Evolutionary conservation across 345 rosid genomes (phyloP).

Genomic region (Erucastrum elatum): DNA sequence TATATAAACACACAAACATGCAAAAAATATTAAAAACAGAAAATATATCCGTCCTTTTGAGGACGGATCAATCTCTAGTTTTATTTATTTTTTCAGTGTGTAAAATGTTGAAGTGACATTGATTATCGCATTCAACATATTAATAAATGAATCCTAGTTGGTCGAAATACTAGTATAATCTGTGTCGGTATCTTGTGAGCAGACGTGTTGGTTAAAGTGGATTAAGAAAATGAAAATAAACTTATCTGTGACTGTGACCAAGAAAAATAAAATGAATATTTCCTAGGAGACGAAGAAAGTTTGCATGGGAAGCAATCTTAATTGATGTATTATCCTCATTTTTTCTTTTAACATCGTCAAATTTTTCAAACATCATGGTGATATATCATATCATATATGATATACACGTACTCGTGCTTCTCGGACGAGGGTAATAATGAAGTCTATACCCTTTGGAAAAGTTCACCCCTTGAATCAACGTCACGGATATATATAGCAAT

Average conservation of each 20-base stretch:
- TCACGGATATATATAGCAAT: not conserved
- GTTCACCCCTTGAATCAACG: not conserved
- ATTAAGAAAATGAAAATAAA: not conserved
- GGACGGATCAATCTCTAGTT: too few relatives aligned
- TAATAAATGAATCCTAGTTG: not conserved
- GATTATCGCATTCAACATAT: not conserved
- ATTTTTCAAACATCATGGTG: not conserved
- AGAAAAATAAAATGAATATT: not conserved
- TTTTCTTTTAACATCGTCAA: not conserved
- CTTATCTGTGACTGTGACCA: not conserved
- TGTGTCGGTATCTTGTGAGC: conserved; percentile 9
- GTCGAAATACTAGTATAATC: conserved; percentile 9
- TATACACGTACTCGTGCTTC: not conserved
- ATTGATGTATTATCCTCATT: conserved; percentile 5
- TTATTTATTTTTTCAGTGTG: too few relatives aligned
- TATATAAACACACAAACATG: too few relatives aligned
- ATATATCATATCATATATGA: conserved; percentile 10
- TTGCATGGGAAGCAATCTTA: conserved; percentile 37
- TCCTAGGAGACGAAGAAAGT: conserved; percentile 26
- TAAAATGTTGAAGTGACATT: too few relatives aligned
- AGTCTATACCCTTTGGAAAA: not conserved
- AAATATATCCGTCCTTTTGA: too few relatives aligned
- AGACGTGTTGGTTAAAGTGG: not conserved
- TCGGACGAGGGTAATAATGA: conserved; percentile 1
- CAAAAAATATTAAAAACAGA: too few relatives aligned